Base-by-base conservation (phyloP, 192 early-diverging fungal genomes). In the Coemansia sp. region DNA sequence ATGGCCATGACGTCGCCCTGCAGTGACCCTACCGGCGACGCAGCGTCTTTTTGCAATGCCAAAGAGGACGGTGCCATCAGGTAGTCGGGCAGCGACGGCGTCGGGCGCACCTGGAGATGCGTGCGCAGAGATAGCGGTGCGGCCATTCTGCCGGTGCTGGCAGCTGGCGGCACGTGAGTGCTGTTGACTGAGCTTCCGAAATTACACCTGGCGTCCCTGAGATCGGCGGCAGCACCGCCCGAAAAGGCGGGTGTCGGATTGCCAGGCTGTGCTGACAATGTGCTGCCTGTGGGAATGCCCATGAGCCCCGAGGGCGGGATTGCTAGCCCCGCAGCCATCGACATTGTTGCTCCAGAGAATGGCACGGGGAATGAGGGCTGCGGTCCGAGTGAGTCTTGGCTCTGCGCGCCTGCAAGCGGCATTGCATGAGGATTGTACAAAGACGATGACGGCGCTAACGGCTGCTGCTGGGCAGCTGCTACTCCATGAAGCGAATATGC, bases 31-130 rank as follows among this genome's bases (percentile, higher is more conserved):
- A 57, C 48, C 10, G 74, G 65, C 31, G 65, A 69, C 11, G 53
- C 26, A 23, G 57, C 14, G 5, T 75, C 67, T 48, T 60, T 56
- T 31, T 57, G 44, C 60, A 40, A 20, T 3, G 34, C 46, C 0
- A 28, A 12, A 11, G 36, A 55, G 8, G 64, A 53, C n/a, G 67
- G 38, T 11, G 60, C 34, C 15, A 73, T 36, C n/a, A 79, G 46
- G 42, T 67, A 53, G 31, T 68, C 64, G 22, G 76, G 71, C 50
- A 79, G 61, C 7, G 71, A 73, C 17, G 76, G 64, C 20, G 76
- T 64, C 8, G 76, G 60, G 40, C 67, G 69, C 9, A 70, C 56
- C 25, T 68, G 71, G 46, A 69, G 47, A 20, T 64, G 54, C 21
- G 40, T 49, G 5, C 44, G 54, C 42, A 67, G 37, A 12, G 71